These are phyloP conservation scores for Edaphochlamys debaryana DNA, from an alignment of 139 green algal genomes.

Conservation along the genomic window DNA sequence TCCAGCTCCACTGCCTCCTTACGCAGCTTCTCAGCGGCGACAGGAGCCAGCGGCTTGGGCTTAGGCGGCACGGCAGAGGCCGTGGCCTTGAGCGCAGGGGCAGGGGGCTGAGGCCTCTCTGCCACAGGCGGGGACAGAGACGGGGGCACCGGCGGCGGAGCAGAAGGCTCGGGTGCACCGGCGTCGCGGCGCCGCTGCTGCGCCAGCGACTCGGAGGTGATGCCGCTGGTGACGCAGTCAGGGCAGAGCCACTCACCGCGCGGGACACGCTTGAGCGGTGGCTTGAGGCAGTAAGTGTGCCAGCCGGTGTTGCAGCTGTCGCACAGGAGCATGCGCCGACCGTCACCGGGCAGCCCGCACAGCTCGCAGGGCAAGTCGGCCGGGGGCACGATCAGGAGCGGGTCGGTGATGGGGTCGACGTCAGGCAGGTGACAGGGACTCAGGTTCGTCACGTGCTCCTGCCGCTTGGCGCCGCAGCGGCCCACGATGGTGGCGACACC, in stretches of 20 bases:
- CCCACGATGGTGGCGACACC: constrained; percentile 17
- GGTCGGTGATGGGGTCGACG: background rate
- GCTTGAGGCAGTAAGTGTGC: constrained; percentile 45
- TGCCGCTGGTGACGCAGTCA: background rate
- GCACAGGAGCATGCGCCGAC: constrained; percentile 47
- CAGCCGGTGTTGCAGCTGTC: constrained; percentile 47
- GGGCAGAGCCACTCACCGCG: constrained; percentile 49
- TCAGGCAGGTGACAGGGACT: background rate
- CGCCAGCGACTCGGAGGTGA: too few relatives aligned
- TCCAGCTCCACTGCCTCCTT: too few relatives aligned
- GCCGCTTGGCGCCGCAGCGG: constrained; percentile 1
- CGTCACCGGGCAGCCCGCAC: constrained; percentile 19
- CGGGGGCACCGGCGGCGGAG: too few relatives aligned
- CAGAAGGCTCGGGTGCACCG: too few relatives aligned
- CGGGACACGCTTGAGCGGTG: constrained; percentile 27
- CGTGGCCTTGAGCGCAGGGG: too few relatives aligned
- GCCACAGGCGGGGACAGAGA: too few relatives aligned
- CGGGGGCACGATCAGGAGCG: background rate
- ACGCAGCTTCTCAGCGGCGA: too few relatives aligned
- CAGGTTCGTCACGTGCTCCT: background rate
- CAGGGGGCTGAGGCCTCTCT: too few relatives aligned
- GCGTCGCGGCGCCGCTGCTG: too few relatives aligned
- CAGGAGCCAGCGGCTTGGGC: too few relatives aligned
- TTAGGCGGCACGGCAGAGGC: too few relatives aligned
- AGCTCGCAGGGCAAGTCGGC: background rate